Percentiles rank a stretch among this genome's conserved stretches.
phyloP scores from a whole-genome alignment of 805 yeast genomes.

The Yamadazyma sp. region DNA sequence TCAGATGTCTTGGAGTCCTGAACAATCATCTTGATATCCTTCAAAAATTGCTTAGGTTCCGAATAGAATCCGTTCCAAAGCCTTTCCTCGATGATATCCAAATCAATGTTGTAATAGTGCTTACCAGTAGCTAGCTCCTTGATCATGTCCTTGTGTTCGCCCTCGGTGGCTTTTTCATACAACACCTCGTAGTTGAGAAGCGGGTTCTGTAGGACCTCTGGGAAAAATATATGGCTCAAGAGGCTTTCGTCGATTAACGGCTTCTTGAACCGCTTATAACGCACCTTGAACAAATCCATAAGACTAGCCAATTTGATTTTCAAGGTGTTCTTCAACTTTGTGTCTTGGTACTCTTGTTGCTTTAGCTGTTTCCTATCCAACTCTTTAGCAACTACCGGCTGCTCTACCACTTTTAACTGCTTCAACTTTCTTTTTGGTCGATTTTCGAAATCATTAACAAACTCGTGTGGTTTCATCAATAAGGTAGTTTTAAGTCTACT shows the following conservation, averaged over 20 bases:
- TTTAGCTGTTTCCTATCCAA: slow-evolving; percentile 46
- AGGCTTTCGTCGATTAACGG: slow-evolving; percentile 82
- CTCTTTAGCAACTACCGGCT: slow-evolving; percentile 7
- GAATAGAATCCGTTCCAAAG: slow-evolving; percentile 95
- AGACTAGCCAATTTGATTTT: slow-evolving; percentile 83
- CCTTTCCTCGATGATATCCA: slow-evolving; percentile 91
- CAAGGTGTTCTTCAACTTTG: slow-evolving; percentile 77
- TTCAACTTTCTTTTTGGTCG: slow-evolving; percentile 51
- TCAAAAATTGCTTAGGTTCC: slow-evolving; percentile 86
- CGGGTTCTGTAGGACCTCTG: slow-evolving; percentile 41
- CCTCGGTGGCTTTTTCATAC: slow-evolving; percentile 47
- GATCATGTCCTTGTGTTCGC: slow-evolving; percentile 64
- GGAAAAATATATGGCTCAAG: slow-evolving; percentile 77
- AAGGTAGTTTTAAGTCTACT: slow-evolving; percentile 52
- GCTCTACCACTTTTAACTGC: slow-evolving; percentile 33
- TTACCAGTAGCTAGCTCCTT: slow-evolving; percentile 75
- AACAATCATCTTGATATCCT: slow-evolving; percentile 81
- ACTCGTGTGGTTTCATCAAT: slow-evolving; percentile 66
- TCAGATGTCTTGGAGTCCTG: slow-evolving; percentile 70
- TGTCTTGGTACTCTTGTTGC: slow-evolving; percentile 62
- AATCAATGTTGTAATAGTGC: slow-evolving; percentile 80
- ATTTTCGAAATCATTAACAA: slow-evolving; percentile 59
- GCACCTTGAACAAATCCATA: slow-evolving; percentile 83
- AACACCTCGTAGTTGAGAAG: slow-evolving; percentile 35
- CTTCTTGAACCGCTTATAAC: slow-evolving; percentile 87